These are phyloP conservation scores for Dicorynia guianensis DNA, from an alignment of 306 rosid genomes.

Conservation along the genomic window DNA sequence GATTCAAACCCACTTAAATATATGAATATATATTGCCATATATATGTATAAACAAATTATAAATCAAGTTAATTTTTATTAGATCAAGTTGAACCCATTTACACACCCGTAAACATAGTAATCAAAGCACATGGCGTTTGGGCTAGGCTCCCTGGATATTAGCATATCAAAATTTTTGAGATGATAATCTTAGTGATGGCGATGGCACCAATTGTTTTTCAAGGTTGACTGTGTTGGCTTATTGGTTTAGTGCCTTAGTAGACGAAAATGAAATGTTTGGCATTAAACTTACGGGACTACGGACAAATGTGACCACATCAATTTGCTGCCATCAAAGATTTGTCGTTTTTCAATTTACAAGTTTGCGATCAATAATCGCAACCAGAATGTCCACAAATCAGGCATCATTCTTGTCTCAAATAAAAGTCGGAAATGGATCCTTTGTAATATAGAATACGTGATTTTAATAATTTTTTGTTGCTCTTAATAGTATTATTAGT, in stretches of 20 bases:
- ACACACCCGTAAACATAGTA: too few relatives aligned
- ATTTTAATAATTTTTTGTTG: too few relatives aligned
- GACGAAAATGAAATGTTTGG: conserved; percentile 29
- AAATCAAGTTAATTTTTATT: too few relatives aligned
- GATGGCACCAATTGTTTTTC: not conserved
- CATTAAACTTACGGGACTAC: not conserved
- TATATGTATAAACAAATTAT: too few relatives aligned
- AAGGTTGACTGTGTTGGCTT: conserved; percentile 17
- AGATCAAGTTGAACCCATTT: too few relatives aligned
- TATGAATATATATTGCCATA: too few relatives aligned
- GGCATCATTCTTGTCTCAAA: conserved; percentile 1
- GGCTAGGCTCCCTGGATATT: too few relatives aligned
- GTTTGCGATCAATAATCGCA: conserved; percentile 18
- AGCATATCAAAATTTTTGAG: not conserved
- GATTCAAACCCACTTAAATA: too few relatives aligned
- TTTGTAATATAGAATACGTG: too few relatives aligned
- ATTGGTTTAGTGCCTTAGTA: not conserved
- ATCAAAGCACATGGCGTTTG: too few relatives aligned
- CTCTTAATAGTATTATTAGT: too few relatives aligned
- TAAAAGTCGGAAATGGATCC: too few relatives aligned
- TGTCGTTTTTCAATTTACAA: conserved; percentile 13
- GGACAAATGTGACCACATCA: conserved; percentile 43
- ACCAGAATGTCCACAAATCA: conserved; percentile 29
- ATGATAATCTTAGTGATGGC: not conserved
- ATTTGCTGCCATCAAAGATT: conserved; percentile 30